Evolutionary conservation across 1,284 basidiomycete genomes (phyloP).

Genomic region (Xanthoconium separans): DNA sequence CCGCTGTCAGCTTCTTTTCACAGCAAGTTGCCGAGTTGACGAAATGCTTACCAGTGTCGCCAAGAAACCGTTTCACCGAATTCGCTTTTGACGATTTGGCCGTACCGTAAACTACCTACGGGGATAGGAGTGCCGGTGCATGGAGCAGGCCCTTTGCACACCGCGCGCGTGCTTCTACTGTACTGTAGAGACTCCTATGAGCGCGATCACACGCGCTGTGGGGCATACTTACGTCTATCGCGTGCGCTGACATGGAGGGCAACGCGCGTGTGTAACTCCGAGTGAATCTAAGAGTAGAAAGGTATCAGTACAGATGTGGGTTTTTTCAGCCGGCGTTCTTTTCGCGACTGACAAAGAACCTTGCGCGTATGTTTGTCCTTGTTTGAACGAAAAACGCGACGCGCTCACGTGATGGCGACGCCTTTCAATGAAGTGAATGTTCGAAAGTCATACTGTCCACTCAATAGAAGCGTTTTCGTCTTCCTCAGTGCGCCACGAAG

Average conservation of each 20-base stretch:
- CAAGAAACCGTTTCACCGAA: conserved; percentile 66
- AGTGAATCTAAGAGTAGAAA: too few relatives aligned
- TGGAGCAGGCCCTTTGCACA: conserved; percentile 61
- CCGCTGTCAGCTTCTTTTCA: conserved; percentile 15
- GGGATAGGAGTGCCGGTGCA: conserved; percentile 57
- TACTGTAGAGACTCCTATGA: conserved; percentile 46
- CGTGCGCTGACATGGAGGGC: conserved; percentile 32
- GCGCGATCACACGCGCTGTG: not conserved
- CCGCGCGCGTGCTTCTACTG: conserved; percentile 63
- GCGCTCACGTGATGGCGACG: not conserved
- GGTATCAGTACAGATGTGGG: not conserved
- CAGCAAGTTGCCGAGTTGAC: conserved; percentile 8
- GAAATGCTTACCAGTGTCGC: conserved; percentile 62
- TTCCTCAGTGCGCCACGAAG: too few relatives aligned
- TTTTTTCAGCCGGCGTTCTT: not conserved
- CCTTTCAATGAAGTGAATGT: too few relatives aligned
- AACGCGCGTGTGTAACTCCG: not conserved
- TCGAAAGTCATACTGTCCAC: too few relatives aligned
- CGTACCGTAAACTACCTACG: conserved; percentile 62
- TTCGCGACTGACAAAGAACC: not conserved
- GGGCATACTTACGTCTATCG: conserved; percentile 41
- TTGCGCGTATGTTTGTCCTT: conserved; percentile 9
- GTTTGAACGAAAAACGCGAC: conserved; percentile 12
- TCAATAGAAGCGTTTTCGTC: too few relatives aligned
- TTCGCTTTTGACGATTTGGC: conserved; percentile 42